These are phyloP conservation scores for Leishmania major DNA, from an alignment of 208 protist species.

Conservation along the genomic window DNA sequence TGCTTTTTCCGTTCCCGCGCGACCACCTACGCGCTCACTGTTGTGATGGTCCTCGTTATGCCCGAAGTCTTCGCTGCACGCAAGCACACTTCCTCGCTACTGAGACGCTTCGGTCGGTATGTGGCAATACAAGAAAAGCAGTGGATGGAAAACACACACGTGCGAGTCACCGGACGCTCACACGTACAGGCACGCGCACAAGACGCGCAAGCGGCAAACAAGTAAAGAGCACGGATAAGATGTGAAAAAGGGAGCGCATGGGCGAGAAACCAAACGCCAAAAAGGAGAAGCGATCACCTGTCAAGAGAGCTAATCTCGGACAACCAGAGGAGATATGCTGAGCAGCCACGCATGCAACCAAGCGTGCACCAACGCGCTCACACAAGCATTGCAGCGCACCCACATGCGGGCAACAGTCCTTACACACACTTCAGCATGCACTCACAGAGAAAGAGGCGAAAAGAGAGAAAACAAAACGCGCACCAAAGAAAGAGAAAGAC, in stretches of 20 bases:
- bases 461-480: too few relatives aligned
- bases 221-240: not conserved
- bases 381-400: not conserved
- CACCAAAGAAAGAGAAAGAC: not conserved
- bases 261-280: not conserved
- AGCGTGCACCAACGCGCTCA: too few relatives aligned
- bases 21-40: not conserved
- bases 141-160: not conserved
- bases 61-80: not conserved
- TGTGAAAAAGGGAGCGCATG: not conserved
- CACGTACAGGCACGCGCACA: not conserved
- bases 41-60: not conserved
- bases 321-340: not conserved
- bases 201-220: not conserved
- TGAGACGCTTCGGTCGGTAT: not conserved
- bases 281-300: not conserved
- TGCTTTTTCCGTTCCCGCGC: not conserved
- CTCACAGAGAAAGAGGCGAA: not conserved
- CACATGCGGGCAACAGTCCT: not conserved
- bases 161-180: not conserved
- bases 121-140: not conserved
- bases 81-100: not conserved
- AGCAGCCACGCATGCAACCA: not conserved
- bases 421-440: not conserved
- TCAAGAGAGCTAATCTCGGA: not conserved